Base-by-base conservation (phyloP, 495 filamentous ascomycete genomes). In the Daldinia concentrica region DNA sequence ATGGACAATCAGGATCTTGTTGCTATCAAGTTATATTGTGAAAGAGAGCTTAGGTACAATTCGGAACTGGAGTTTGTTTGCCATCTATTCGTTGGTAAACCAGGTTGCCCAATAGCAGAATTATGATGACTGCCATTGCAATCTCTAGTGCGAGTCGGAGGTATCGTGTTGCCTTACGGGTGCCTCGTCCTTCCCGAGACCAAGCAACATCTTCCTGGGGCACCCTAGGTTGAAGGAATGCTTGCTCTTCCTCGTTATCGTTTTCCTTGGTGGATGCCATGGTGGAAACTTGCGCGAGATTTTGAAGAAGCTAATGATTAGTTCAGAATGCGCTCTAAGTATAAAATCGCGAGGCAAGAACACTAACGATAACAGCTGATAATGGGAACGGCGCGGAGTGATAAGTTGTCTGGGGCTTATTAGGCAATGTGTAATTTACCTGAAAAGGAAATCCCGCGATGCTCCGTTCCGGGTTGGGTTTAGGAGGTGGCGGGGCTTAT, bases 181-280 rank as follows among this genome's bases (percentile, higher is more conserved):
- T 9, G 15, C 26, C 26, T 4, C 66, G 48, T 9, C 32, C 26
- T 34, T 68, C 51, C 45, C 62, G 66, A 0, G 69, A 45, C 68
- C 74, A 71, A 5, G 29, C 58, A n/a, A 64, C 50, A 63, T 72
- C 58, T 6, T 45, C 36, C 8, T 54, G 69, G n/a, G 22, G 41
- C 19, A 65, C 5, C 43, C 59, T 34, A 2, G 56, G 29, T 32
- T 62, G 19, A 29, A 80, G 71, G 52, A 80, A 80, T 3, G 77
- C 79, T 36, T 80, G 74, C 24, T 77, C 78, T 55, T 80, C 78
- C 24, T 74, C 78, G 9, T 72, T 71, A n/a, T 43, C 57, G 27
- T 68, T 65, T 36, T 74, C 71, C 57, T 77, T 73, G 27, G 45
- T 58, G 4, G 56, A 12, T 36, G 62, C 65, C 71, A 74, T 77